Evolutionary conservation across 192 early-diverging fungal genomes (phyloP), one percentile per base, ranked within the genome.

Genomic region (Ambispora gerdemannii): DNA sequence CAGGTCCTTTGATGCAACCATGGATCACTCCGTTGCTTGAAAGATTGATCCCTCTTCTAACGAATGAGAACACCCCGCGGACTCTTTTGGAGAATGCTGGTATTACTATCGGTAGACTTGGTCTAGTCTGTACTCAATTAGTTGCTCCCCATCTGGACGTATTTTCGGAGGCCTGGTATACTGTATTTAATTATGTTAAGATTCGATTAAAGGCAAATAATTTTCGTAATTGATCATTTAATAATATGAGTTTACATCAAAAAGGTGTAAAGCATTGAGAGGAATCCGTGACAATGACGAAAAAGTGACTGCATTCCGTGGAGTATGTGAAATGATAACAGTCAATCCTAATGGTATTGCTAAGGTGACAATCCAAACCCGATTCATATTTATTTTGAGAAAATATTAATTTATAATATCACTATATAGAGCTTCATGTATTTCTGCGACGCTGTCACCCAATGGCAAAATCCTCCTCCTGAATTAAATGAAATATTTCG

Each of bases 81-180:
- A 91, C 89, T n/a, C 76, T 99, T 38, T 81, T 84, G 43, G 96
- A 99, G 76, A 99, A 99, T 76, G 91, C 94, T 1, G 95, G 95
- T 32, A 98, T 99, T 73, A 96, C 95, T 15, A 88, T 98, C 61
- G 98, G 98, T n/a, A 88, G 98, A 47, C 77, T 99, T 36, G 98
- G 95, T n/a, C 77, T 88, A 6, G 92, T 93, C 2, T 91, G 88
- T 76, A 93, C 96, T 15, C 74, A 81, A 28, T 62, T 88, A 25
- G 91, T 98, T 28, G 94, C 95, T 61, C 92, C 93, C 56, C 90
- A 93, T 62, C 82, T 99, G 15, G 87, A 89, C 58, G 69, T 80
- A 2, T 98, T 98, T 83, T 84, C 90, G 4, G 81, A 90, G 68
- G 83, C 84, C 33, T 98, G 95, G 95, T 69, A 69, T n/a, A n/a